Percentiles rank a stretch among this genome's conserved stretches.
Evolutionary conservation across 23 red algal species (phyloP).

Genomic region (Rhodosorus marinus): DNA sequence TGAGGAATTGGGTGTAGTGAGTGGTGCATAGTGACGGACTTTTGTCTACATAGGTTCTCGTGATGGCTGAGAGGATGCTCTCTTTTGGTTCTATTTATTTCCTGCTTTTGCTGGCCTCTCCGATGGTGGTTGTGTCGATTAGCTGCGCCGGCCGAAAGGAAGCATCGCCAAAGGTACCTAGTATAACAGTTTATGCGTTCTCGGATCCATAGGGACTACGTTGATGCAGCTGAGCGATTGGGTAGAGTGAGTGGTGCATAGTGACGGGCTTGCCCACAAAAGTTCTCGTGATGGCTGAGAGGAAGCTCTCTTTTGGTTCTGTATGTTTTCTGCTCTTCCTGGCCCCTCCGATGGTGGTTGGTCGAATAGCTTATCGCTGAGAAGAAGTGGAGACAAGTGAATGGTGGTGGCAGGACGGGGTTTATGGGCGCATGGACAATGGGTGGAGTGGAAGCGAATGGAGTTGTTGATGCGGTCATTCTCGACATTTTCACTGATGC

Average conservation of each 20-base stretch:
- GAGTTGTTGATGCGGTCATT: slow-evolving; percentile 49
- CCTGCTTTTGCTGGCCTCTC: no score
- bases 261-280: background rate
- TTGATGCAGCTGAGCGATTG: background rate
- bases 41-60: background rate
- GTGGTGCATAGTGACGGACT: background rate
- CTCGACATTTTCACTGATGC: slow-evolving; percentile 17
- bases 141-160: no score
- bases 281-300: background rate
- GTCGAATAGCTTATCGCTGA: slow-evolving; percentile 28
- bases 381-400: slow-evolving; percentile 53
- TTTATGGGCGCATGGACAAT: slow-evolving; percentile 67
- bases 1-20: background rate
- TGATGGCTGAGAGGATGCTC: background rate
- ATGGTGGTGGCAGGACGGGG: slow-evolving; percentile 54
- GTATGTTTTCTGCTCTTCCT: background rate
- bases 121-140: background rate
- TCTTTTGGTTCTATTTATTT: background rate
- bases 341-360: background rate
- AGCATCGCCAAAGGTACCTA: no score
- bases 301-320: background rate
- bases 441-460: slow-evolving; percentile 28
- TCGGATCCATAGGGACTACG: background rate
- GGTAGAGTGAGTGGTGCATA: background rate
- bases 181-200: slow-evolving; percentile 29